Evolutionary conservation across 108 stramenopile genomes (phyloP).

Genomic region (Stephanodiscus triporus): DNA sequence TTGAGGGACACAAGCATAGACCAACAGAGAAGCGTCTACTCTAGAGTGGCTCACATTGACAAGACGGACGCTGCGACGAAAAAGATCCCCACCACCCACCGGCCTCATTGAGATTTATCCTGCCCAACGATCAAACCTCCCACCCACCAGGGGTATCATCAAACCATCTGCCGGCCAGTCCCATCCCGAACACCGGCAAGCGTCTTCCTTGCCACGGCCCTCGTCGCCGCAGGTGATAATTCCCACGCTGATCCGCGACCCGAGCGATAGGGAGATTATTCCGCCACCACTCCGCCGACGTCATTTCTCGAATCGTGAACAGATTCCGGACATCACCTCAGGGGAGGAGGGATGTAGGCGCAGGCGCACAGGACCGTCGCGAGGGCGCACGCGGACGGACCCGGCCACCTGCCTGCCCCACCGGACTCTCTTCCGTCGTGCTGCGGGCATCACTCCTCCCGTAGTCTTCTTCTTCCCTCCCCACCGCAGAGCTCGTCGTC

Average conservation of each 20-base stretch:
- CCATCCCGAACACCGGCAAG: constrained; percentile 20
- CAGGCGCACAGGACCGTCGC: constrained; percentile 35
- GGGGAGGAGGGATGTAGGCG: constrained; percentile 31
- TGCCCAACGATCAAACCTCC: constrained; percentile 21
- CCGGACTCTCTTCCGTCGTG: background rate
- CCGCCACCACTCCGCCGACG: background rate
- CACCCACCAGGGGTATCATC: constrained; percentile 42
- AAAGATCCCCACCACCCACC: no score
- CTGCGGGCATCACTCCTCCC: background rate
- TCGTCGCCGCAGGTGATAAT: constrained; percentile 25
- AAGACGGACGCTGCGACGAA: no score
- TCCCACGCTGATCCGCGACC: constrained; percentile 23
- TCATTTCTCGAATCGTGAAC: background rate
- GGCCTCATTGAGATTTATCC: background rate
- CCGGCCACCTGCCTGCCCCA: constrained; percentile 38
- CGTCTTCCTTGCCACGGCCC: constrained; percentile 30
- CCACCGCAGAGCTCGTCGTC: background rate
- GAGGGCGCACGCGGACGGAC: constrained; percentile 33
- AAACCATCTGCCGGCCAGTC: constrained; percentile 38
- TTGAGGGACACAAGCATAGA: no score
- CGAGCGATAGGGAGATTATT: constrained; percentile 2
- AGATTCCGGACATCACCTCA: background rate
- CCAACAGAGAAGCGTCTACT: no score
- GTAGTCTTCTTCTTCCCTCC: background rate
- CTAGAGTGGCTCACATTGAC: no score